These are phyloP conservation scores for Trichomonas gallinae DNA, from an alignment of 208 protist genomes.

Conservation along the genomic window DNA sequence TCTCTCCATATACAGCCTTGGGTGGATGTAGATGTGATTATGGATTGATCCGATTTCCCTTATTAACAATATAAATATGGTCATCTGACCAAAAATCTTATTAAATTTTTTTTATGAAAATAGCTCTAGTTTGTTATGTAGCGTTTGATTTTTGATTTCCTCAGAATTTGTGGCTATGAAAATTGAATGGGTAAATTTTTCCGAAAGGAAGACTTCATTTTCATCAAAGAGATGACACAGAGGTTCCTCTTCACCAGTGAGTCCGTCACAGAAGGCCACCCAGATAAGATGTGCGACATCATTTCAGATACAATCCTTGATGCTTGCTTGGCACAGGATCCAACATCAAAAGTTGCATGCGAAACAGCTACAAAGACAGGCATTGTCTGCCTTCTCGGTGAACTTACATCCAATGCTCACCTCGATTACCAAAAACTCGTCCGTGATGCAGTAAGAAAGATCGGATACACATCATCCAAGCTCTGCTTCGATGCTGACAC, in stretches of 20 bases:
- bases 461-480: slow-evolving; percentile 56
- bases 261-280: slow-evolving; percentile 23
- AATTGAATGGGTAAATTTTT: no score
- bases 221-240: neutral
- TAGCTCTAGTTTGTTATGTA: no score
- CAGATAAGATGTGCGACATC: slow-evolving; percentile 27
- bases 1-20: no score
- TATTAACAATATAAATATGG: no score
- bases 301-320: slow-evolving; percentile 18
- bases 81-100: no score
- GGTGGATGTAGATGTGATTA: no score
- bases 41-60: no score
- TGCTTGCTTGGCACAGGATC: slow-evolving; percentile 7
- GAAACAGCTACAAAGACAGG: slow-evolving; percentile 84
- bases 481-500: slow-evolving; percentile 89
- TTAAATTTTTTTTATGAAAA: no score
- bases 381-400: slow-evolving; percentile 96
- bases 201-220: no score
- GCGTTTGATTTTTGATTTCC: no score
- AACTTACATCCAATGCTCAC: slow-evolving; percentile 90
- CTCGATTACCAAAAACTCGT: slow-evolving; percentile 93
- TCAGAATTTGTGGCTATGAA: no score
- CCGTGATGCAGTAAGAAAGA: slow-evolving; percentile 79
- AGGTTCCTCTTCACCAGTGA: slow-evolving; percentile 1
- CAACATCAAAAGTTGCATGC: slow-evolving; percentile 15